Evolutionary conservation across 2,329 filamentous ascomycete genomes (phyloP).

Genomic region (Apiospora pterosperma): DNA sequence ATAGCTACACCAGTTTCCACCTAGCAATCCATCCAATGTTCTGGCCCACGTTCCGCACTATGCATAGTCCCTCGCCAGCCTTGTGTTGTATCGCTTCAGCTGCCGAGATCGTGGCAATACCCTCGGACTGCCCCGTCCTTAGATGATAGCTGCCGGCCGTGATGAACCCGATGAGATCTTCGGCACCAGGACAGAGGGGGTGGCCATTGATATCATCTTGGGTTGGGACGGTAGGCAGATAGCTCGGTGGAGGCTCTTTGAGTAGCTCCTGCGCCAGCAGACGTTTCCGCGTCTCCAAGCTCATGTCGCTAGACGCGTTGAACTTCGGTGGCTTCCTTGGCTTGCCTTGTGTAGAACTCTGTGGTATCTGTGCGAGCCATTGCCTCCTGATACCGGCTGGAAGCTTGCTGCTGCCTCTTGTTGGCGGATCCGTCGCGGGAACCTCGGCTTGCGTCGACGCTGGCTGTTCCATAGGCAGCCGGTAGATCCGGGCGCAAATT

Average conservation of each 20-base stretch:
- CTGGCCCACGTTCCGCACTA: slow-evolving; percentile 80
- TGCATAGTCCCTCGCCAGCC: slow-evolving; percentile 60
- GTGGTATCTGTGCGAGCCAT: slow-evolving; percentile 61
- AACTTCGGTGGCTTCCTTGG: slow-evolving; percentile 24
- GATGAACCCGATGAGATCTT: slow-evolving; percentile 84
- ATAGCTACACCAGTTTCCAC: slow-evolving; percentile 68
- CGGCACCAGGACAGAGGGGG: slow-evolving; percentile 66
- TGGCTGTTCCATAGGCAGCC: slow-evolving; percentile 54
- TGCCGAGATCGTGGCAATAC: slow-evolving; percentile 67
- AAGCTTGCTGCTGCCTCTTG: slow-evolving; percentile 21
- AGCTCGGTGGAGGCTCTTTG: slow-evolving; percentile 27
- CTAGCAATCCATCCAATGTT: slow-evolving; percentile 72
- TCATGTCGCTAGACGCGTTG: slow-evolving; percentile 18
- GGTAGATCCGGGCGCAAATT: slow-evolving; percentile 79
- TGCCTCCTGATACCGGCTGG: slow-evolving; percentile 55
- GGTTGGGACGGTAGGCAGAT: slow-evolving; percentile 33
- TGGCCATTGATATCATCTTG: slow-evolving; percentile 45
- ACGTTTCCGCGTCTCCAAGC: slow-evolving; percentile 37
- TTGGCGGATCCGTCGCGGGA: slow-evolving; percentile 39
- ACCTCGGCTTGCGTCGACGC: slow-evolving; percentile 36
- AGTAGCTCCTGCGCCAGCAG: slow-evolving; percentile 47
- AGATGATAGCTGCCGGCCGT: slow-evolving; percentile 84
- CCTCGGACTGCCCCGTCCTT: slow-evolving; percentile 69
- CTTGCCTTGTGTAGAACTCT: slow-evolving; percentile 17
- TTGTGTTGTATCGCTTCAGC: slow-evolving; percentile 32